phyloP scores from a whole-genome alignment of 2,329 filamentous ascomycete species.

The Pochonia chlamydosporia region DNA sequence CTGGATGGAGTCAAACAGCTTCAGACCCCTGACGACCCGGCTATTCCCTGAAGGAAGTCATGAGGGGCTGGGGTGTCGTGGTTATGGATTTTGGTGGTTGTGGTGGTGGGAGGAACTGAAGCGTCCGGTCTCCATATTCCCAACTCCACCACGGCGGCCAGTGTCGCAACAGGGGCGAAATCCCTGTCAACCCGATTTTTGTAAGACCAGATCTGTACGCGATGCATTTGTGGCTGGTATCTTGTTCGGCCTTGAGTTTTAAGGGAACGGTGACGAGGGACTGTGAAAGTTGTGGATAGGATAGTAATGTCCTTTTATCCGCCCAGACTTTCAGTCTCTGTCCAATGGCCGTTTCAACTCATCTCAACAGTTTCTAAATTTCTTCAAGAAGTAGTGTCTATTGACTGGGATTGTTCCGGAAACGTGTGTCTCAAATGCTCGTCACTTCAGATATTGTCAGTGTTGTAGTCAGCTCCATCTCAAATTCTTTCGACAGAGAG shows the following conservation, averaged over 20 bases:
- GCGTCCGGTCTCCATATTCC: background rate
- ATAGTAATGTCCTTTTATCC: background rate
- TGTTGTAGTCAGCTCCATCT: too few species aligned
- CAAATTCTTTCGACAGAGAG: too few species aligned
- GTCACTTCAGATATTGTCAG: too few species aligned
- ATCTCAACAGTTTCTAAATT: too few species aligned
- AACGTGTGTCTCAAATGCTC: too few species aligned
- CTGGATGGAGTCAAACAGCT: slow-evolving; percentile 4
- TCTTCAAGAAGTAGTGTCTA: too few species aligned
- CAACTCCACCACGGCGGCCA: background rate
- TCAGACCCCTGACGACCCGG: background rate
- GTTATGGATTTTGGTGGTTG: background rate
- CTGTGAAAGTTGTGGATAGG: background rate
- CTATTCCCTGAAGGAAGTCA: background rate
- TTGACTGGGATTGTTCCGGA: too few species aligned
- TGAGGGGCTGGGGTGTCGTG: background rate
- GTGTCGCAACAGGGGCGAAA: slow-evolving; percentile 1
- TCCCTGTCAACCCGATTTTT: slow-evolving; percentile 1
- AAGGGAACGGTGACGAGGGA: background rate
- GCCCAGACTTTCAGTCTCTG: too few species aligned
- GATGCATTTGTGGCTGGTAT: background rate
- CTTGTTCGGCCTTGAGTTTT: background rate
- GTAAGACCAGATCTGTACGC: background rate
- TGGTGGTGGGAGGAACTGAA: background rate
- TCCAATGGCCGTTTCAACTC: too few species aligned